These are phyloP conservation scores for Trichoderma hamatum DNA, from an alignment of 2,329 filamentous ascomycete genomes.

Conservation along the genomic window DNA sequence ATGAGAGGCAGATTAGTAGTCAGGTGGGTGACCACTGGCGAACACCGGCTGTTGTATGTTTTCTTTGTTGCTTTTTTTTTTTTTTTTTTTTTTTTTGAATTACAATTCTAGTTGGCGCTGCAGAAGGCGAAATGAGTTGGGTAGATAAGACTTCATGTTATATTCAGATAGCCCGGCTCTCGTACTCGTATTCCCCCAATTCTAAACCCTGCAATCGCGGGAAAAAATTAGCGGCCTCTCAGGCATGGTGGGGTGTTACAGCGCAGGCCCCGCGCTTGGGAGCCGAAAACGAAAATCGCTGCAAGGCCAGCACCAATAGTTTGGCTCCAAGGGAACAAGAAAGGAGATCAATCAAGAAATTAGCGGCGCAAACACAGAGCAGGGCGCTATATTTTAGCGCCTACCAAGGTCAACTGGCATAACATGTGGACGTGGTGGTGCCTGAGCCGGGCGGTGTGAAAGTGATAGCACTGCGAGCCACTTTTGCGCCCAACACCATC, in stretches of 20 bases:
- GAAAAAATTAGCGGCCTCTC: not conserved
- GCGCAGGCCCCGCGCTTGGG: conserved; percentile 1
- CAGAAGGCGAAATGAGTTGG: no score
- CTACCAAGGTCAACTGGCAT: not conserved
- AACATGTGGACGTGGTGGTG: not conserved
- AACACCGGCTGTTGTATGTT: no score
- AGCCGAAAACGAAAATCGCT: conserved; percentile 16
- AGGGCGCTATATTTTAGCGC: not conserved
- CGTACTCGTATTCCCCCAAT: conserved; percentile 11
- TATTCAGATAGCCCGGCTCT: not conserved
- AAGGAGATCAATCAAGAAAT: not conserved
- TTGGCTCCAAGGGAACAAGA: not conserved
- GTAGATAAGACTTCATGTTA: no score
- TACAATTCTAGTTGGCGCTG: no score
- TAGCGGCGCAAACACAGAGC: not conserved
- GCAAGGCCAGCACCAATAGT: not conserved
- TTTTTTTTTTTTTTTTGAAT: no score
- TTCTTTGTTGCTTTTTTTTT: no score
- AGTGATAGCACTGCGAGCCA: not conserved
- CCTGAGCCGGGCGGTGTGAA: conserved; percentile 24
- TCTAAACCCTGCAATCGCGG: not conserved
- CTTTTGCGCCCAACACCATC: conserved; percentile 19
- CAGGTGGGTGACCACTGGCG: no score
- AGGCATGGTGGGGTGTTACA: not conserved
- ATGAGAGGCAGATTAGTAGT: no score